Evolutionary conservation across 306 rosid species (phyloP).

Genomic region (Sicyos edulis): DNA sequence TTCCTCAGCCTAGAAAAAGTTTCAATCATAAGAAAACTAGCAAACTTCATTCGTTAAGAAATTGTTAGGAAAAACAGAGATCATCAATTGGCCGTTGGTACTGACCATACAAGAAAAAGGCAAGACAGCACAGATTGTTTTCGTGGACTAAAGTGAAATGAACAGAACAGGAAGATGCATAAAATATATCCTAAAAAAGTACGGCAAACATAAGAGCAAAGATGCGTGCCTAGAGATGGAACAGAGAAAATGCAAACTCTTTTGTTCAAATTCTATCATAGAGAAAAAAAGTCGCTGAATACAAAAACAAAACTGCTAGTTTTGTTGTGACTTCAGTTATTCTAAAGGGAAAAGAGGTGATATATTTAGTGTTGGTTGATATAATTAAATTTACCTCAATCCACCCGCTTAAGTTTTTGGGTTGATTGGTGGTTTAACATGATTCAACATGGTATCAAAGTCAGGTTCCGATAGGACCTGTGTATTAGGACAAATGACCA

Average conservation of each 20-base stretch:
- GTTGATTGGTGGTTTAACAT: no score
- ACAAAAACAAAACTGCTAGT: neutral
- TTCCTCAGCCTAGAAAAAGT: slow-evolving; percentile 45
- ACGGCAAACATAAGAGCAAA: neutral
- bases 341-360: neutral
- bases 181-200: neutral
- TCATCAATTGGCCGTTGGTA: no score
- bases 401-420: no score
- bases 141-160: slow-evolving; percentile 9
- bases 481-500: no score
- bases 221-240: neutral
- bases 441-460: no score
- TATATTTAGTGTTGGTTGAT: no score
- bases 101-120: no score
- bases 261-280: neutral
- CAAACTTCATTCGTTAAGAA: neutral
- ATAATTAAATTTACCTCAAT: no score
- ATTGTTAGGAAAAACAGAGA: neutral
- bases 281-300: neutral
- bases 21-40: neutral
- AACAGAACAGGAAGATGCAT: neutral
- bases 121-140: no score
- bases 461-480: no score
- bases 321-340: neutral
- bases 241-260: neutral